A percentile compares a stretch with the other conserved stretches of the same genome.
Conservation (phyloP, 2,329 filamentous ascomycete genomes). For the Aspergillus melleus region DNA sequence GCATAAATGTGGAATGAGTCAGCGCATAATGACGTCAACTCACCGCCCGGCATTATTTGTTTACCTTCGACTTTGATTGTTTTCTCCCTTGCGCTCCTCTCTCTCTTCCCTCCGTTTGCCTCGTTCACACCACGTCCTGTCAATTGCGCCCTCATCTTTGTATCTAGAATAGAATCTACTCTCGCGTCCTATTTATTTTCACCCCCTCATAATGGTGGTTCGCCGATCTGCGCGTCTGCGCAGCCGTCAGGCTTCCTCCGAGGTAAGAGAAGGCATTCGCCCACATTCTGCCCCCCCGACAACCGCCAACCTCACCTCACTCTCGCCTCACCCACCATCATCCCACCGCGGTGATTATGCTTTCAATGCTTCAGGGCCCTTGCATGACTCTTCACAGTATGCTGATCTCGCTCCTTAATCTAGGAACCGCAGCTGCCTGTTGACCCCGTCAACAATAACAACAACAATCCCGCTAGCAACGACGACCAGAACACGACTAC, state of each 20-base stretch:
- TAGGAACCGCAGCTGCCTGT: conserved; percentile 25
- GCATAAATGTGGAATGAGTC: neutral
- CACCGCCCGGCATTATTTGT: conserved; percentile 18
- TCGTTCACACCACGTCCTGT: neutral
- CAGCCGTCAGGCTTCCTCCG: conserved; percentile 30
- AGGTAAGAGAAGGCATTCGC: conserved; percentile 28
- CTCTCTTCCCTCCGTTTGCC: neutral
- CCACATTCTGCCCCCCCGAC: neutral
- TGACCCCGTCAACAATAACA: conserved; percentile 14
- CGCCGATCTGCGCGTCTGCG: conserved; percentile 45
- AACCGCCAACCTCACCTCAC: conserved; percentile 1
- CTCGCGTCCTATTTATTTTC: neutral
- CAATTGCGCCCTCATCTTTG: neutral
- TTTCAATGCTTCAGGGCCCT: neutral
- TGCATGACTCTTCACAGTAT: neutral
- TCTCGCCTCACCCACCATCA: neutral
- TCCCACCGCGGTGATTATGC: neutral
- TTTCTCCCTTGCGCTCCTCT: neutral
- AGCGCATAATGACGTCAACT: conserved; percentile 12
- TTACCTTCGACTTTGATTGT: conserved; percentile 3
- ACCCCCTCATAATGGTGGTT: conserved; percentile 32
- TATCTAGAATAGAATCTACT: neutral
- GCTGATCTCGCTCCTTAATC: conserved; percentile 9
- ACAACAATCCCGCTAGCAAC: conserved; percentile 3
- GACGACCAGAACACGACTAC: conserved; percentile 6